A percentile compares a stretch with the other conserved stretches of the same genome.
These are phyloP conservation scores for Centaurea solstitialis DNA, from an alignment of 129 eudicot species.

Conservation along the genomic window DNA sequence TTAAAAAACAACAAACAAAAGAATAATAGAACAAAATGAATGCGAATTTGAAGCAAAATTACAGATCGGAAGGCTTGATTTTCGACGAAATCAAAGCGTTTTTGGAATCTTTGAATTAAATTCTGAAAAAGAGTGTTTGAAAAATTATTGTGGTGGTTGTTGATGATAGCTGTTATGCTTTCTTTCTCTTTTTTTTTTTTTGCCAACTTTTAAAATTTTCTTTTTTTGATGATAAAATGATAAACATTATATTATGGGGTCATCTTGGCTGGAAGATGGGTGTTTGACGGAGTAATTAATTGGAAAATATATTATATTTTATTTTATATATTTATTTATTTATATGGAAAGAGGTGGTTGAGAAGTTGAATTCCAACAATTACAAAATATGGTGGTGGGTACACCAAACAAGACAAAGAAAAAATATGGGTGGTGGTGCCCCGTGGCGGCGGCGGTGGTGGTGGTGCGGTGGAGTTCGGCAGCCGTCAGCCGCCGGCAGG, in stretches of 20 bases:
- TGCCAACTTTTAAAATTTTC: constrained; percentile 5
- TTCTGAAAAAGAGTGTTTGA: neutral
- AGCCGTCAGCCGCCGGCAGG: constrained; percentile 49
- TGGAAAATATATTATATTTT: constrained; percentile 1
- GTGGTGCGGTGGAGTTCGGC: constrained; percentile 14
- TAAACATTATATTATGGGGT: constrained; percentile 27
- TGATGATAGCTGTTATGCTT: constrained; percentile 37
- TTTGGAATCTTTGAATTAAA: constrained; percentile 26
- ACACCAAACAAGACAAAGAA: constrained; percentile 33
- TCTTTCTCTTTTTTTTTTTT: neutral
- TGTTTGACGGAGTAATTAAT: constrained; percentile 40
- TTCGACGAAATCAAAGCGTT: constrained; percentile 20
- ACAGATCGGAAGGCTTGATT: constrained; percentile 13
- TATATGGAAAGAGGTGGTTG: constrained; percentile 24
- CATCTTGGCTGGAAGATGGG: constrained; percentile 38
- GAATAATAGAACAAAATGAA: neutral
- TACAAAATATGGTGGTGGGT: constrained; percentile 31
- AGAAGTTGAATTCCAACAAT: constrained; percentile 28
- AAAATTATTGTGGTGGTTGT: constrained; percentile 24
- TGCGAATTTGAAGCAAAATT: constrained; percentile 22
- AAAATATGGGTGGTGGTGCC: neutral
- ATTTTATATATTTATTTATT: neutral
- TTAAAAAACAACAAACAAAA: neutral
- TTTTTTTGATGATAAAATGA: neutral
- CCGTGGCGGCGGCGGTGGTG: constrained; percentile 7